These are phyloP conservation scores for Durusdinium trenchii DNA, from an alignment of 73 alveolate genomes.

Conservation along the genomic window DNA sequence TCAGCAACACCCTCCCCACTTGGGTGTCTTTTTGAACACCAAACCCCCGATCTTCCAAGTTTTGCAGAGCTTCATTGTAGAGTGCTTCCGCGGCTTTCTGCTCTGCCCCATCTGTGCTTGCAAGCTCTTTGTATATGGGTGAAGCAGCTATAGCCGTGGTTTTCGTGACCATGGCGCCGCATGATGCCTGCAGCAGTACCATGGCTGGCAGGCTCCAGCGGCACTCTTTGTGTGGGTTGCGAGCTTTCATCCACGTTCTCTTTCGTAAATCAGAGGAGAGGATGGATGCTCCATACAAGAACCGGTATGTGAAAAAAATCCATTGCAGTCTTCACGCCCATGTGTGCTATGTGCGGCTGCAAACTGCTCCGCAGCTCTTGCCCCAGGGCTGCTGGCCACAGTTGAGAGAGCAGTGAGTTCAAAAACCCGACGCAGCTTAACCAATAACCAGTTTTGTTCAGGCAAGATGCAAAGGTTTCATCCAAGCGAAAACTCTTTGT, in stretches of 20 bases:
- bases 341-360: neutral
- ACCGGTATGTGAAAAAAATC: slow-evolving; percentile 8
- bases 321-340: neutral
- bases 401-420: neutral
- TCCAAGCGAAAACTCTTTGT: neutral
- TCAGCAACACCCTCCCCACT: neutral
- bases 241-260: neutral
- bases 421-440: neutral
- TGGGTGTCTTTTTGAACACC: neutral
- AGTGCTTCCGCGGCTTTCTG: neutral
- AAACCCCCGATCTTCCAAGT: neutral
- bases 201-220: neutral
- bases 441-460: slow-evolving; percentile 38
- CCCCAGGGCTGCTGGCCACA: neutral
- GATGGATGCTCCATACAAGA: neutral
- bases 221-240: neutral
- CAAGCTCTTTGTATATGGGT: neutral
- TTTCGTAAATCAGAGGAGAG: neutral
- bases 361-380: neutral
- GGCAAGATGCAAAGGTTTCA: slow-evolving; percentile 5
- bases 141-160: neutral
- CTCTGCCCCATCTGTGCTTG: neutral
- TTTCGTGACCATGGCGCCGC: neutral
- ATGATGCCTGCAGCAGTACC: neutral
- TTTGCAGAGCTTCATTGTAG: neutral